Base-by-base conservation (phyloP, 345 rosid genomes). In the Geranium brycei region DNA sequence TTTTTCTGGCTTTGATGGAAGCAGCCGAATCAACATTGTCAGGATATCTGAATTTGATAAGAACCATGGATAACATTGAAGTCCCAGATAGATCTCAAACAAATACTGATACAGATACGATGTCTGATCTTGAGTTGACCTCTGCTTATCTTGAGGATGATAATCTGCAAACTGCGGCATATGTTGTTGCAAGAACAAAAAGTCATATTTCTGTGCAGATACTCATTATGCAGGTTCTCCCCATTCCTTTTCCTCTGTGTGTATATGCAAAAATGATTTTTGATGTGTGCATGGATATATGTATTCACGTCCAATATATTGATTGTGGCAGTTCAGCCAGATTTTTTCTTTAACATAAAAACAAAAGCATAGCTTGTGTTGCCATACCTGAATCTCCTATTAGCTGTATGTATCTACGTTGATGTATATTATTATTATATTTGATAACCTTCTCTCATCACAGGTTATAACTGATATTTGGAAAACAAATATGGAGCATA, bases 161-260 rank as follows among this genome's bases (percentile, higher is more conserved):
- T 71, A 79, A 72, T 79, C 84, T 92, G 63, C 90, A 86, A 71
- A 85, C 87, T 53, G 80, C 83, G 72, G 82, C 91, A 17, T 83
- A 85, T 72, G 89, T 92, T 75, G 78, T 83, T 66, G 86, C 93
- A 40, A 85, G 93, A 73, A 80, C 81, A 78, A 92, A 87, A 82
- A 80, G 88, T 81, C 91, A 89, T 71, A 83, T 89, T 40, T 69
- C 89, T 1, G 74, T 83, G 64, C 98, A 89, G 77, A 84, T 92
- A 62, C 89, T 82, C 38, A 77, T 85, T 62, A 58, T 82, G 47
- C 93, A 86, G 93, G 98, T 92, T 38, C 67, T 47, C 53, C 53
- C 47, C 41, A 59, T 59, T 63, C 56, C 23, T 14, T 15, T 5
- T 53, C 53, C 32, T 56, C 17, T 32, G 41, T 18, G 47, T 19